Percentiles rank a stretch among this genome's conserved stretches.
These are phyloP conservation scores for Plasmodium vinckei DNA, from an alignment of 169 alveolate species.

Conservation along the genomic window DNA sequence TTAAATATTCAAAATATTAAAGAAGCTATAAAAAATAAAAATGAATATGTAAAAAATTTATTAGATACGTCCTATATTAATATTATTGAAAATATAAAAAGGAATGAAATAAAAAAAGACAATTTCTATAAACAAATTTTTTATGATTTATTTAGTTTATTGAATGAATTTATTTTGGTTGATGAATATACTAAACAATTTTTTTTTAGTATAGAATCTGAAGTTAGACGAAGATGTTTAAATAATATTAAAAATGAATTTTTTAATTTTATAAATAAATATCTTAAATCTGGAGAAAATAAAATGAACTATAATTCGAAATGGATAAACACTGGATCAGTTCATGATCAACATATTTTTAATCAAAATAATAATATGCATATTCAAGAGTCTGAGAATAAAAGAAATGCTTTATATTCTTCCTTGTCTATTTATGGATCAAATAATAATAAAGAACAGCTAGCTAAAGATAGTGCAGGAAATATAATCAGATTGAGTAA, in stretches of 20 bases:
- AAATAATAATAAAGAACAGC: too few relatives aligned
- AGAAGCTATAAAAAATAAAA: constrained; percentile 27
- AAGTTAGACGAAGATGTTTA: constrained; percentile 51
- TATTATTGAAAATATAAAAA: constrained; percentile 15
- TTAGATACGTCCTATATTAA: constrained; percentile 32
- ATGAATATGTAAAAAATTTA: constrained; percentile 23
- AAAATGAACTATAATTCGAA: constrained; percentile 9
- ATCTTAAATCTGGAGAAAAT: constrained; percentile 21
- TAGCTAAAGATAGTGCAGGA: too few relatives aligned
- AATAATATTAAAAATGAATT: constrained; percentile 68
- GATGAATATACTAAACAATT: constrained; percentile 64
- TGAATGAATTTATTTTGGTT: constrained; percentile 69
- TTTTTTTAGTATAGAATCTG: constrained; percentile 64
- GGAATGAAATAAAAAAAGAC: constrained; percentile 44
- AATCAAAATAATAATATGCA: background rate
- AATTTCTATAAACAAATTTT: constrained; percentile 56
- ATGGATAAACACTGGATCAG: background rate
- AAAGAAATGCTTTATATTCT: constrained; percentile 3
- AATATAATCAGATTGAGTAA: too few relatives aligned
- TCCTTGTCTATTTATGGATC: background rate
- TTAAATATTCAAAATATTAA: constrained; percentile 41
- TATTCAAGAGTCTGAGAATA: background rate
- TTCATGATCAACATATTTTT: constrained; percentile 4
- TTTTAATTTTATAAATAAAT: constrained; percentile 49
- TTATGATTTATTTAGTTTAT: constrained; percentile 41